A percentile compares a stretch with the other conserved stretches of the same genome.
Evolutionary conservation across 2,329 filamentous ascomycete species (phyloP).

Genomic region (Ophiostoma sp.): DNA sequence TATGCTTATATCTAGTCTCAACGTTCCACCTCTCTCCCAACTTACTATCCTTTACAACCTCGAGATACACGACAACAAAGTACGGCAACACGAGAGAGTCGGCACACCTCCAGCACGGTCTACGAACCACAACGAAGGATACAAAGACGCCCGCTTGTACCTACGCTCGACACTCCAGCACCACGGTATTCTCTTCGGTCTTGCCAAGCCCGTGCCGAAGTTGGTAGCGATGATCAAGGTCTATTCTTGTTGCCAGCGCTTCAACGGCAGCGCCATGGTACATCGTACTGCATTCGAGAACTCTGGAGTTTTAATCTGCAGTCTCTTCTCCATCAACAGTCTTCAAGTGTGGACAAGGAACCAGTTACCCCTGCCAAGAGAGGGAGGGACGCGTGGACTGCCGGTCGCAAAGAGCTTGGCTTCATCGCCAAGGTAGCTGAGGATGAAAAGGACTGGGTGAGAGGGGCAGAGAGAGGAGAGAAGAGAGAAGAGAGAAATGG

Average conservation of each 20-base stretch:
- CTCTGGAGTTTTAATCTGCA: neutral
- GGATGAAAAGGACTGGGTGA: neutral
- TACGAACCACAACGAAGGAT: neutral
- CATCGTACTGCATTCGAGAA: neutral
- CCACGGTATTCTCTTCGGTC: neutral
- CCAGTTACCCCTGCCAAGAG: slow-evolving; percentile 14
- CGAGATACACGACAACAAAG: neutral
- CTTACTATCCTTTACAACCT: neutral
- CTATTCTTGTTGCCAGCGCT: neutral
- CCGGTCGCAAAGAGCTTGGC: slow-evolving; percentile 11
- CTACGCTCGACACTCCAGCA: neutral
- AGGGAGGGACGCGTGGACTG: slow-evolving; percentile 14
- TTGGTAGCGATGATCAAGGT: neutral
- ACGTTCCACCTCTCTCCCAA: neutral
- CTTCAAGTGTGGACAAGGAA: neutral
- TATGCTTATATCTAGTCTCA: neutral
- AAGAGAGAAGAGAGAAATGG: neutral
- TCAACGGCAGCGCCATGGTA: neutral
- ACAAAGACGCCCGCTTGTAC: neutral
- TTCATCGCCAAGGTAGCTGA: slow-evolving; percentile 10
- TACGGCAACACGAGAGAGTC: neutral
- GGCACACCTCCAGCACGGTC: neutral
- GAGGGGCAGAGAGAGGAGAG: neutral
- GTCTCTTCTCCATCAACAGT: neutral
- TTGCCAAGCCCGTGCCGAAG: neutral